A percentile compares a stretch with the other conserved stretches of the same genome.
These are phyloP conservation scores for Geranium incanum DNA, from an alignment of 441 rosid species.

Conservation along the genomic window DNA sequence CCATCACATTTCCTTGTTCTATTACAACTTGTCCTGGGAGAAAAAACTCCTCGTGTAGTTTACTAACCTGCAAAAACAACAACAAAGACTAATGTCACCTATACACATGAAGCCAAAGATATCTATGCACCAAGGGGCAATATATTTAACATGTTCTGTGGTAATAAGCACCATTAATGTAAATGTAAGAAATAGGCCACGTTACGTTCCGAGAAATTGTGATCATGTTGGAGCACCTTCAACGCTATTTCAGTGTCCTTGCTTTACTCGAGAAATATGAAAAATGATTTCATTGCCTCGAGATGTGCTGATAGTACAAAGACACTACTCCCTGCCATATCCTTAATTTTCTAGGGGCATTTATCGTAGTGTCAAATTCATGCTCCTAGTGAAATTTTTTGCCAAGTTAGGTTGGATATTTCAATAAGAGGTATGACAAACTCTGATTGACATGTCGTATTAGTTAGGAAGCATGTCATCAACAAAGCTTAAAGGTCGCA, in stretches of 20 bases:
- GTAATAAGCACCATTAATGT: background rate
- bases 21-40: constrained; percentile 91
- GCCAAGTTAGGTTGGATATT: too few relatives aligned
- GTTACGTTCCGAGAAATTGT: background rate
- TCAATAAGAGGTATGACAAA: too few relatives aligned
- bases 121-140: background rate
- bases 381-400: too few relatives aligned
- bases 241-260: background rate
- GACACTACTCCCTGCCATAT: too few relatives aligned
- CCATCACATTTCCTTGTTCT: constrained; percentile 85
- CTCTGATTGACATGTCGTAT: too few relatives aligned
- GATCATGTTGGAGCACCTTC: background rate
- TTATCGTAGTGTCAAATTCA: too few relatives aligned
- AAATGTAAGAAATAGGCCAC: background rate
- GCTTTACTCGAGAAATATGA: background rate
- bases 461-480: too few relatives aligned
- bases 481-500: too few relatives aligned
- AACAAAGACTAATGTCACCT: constrained; percentile 5
- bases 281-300: too few relatives aligned
- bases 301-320: too few relatives aligned
- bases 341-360: too few relatives aligned
- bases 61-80: constrained; percentile 44
- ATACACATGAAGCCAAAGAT: background rate
- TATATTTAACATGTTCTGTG: background rate
- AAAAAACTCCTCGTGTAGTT: constrained; percentile 88